phyloP scores from a whole-genome alignment of 1,139 yeast genomes.

The Komagataea norvegica region DNA sequence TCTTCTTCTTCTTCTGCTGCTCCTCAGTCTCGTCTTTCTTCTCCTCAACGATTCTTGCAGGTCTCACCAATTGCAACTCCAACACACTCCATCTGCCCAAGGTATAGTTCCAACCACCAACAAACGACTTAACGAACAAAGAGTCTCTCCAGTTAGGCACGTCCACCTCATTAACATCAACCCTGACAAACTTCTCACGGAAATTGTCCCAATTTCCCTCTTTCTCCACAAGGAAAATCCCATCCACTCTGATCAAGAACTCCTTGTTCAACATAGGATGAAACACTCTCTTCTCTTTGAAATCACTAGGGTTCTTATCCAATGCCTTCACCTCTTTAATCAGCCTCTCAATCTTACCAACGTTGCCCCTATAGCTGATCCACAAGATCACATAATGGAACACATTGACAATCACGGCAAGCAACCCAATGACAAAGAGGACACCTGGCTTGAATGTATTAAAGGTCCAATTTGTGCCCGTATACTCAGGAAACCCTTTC shows the following conservation, averaged over 20 bases:
- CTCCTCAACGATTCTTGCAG: slow-evolving; percentile 7
- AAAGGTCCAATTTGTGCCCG: slow-evolving; percentile 39
- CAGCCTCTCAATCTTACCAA: slow-evolving; percentile 49
- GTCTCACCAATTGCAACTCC: slow-evolving; percentile 10
- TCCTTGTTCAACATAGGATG: slow-evolving; percentile 48
- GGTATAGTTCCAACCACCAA: slow-evolving; percentile 41
- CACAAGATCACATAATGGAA: slow-evolving; percentile 57
- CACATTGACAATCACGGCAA: slow-evolving; percentile 45
- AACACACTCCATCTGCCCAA: slow-evolving; percentile 33
- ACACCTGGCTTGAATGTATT: slow-evolving; percentile 56
- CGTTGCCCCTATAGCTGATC: slow-evolving; percentile 55
- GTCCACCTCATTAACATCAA: slow-evolving; percentile 26
- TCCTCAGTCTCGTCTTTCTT: slow-evolving; percentile 6
- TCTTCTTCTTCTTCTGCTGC: slow-evolving; percentile 29
- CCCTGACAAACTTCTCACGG: slow-evolving; percentile 27
- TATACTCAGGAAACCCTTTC: slow-evolving; percentile 85
- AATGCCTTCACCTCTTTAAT: slow-evolving; percentile 43
- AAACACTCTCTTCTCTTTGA: slow-evolving; percentile 30
- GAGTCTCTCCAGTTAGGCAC: slow-evolving; percentile 54
- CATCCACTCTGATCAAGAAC: slow-evolving; percentile 63
- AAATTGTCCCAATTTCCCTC: slow-evolving; percentile 44
- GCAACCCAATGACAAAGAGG: slow-evolving; percentile 43
- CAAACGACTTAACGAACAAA: slow-evolving; percentile 45
- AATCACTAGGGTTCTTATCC: slow-evolving; percentile 28
- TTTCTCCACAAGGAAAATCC: slow-evolving; percentile 48